Base-by-base conservation (phyloP, 345 rosid species). In the Hevea brasiliensis region DNA sequence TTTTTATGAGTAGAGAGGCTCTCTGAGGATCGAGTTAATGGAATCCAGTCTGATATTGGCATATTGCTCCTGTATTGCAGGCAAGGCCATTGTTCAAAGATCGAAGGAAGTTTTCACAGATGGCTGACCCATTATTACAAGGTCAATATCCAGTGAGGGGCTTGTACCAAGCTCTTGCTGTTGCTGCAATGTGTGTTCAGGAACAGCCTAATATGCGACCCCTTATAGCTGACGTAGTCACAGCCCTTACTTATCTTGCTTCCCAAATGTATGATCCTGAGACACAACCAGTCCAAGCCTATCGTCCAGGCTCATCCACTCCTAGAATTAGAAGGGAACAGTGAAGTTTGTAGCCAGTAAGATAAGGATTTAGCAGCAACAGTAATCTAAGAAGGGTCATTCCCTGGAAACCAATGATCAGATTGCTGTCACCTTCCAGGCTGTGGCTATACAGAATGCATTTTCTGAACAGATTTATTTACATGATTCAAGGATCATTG, bases 111-210 rank as follows among this genome's bases (percentile, higher is more conserved):
- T 92, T 90, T 73, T 67, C 89, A n/a, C 90, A 83, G 42, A 91
- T 94, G 82, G 97, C 90, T 61, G 98, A 91, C 83, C 98, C 97
- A 6, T 65, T 81, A 79, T 90, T 94, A 60, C 91, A 89, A 67
- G 91, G 94, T 48, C 96, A 86, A 55, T 94, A 86, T 84, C 94
- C 97, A 66, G 75, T 87, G 14, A 74, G 97, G 74, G 94, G 98
- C 21, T 76, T 91, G 72, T 94, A 87, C 83, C 98, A 94, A 91
- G 98, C 96, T 61, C 96, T 94, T 51, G 91, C 97, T 13, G 88
- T 94, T 60, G 97, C 97, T 20, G 92, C 94, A 17, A 94, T 94
- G 98, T 91, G 98, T 40, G 96, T 91, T 26, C 94, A 90, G 76
- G 96, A 94, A 72, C 90, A 90, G 82, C 94, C 98, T 53, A 85